Conservation (phyloP, 257 asterid species). For the Rubia yunnanensis region DNA sequence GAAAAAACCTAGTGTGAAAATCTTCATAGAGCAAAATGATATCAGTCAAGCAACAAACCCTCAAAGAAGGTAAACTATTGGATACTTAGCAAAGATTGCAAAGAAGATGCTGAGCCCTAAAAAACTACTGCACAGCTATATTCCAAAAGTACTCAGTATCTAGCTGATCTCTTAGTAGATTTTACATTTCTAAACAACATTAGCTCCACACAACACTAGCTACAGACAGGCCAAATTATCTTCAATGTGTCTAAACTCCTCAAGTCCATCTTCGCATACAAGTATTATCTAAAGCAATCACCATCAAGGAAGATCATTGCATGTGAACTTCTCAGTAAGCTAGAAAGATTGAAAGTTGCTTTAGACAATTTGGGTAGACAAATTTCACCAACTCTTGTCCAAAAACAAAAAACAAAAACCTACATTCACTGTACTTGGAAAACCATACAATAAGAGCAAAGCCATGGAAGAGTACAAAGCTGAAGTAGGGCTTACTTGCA, state of each 20-base stretch:
- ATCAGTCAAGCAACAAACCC: neutral
- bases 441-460: neutral
- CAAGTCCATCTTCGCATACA: neutral
- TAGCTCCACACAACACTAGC: neutral
- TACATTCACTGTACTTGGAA: neutral
- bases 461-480: neutral
- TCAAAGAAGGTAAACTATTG: neutral
- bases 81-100: neutral
- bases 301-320: neutral
- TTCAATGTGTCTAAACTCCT: neutral
- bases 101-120: neutral
- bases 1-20: neutral
- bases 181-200: neutral
- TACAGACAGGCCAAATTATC: neutral
- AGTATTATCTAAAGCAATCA: neutral
- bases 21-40: neutral
- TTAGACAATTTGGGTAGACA: neutral
- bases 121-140: neutral
- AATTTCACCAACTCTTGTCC: neutral
- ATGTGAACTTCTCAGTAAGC: neutral
- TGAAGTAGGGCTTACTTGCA: conserved; percentile 53
- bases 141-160: neutral
- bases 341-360: neutral
- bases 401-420: neutral
- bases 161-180: neutral